A percentile compares a stretch with the other conserved stretches of the same genome.
phyloP scores from a whole-genome alignment of 164 flowering plant species.

The Warburgia ugandensis region DNA sequence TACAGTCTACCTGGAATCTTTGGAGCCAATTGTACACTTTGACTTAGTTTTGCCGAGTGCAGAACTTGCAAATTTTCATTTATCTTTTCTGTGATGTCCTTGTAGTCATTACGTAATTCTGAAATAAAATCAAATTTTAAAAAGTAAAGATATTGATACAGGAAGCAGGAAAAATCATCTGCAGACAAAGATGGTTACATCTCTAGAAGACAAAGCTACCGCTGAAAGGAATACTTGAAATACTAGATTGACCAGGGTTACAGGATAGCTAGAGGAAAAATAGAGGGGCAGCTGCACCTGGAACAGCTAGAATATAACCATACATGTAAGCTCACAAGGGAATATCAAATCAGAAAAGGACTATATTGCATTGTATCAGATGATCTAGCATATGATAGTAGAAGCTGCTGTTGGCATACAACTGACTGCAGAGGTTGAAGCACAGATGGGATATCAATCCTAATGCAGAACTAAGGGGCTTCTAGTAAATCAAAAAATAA shows the following conservation, averaged over 20 bases:
- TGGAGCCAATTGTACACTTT: constrained; percentile 20
- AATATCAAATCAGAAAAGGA: background rate
- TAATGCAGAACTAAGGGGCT: too few relatives aligned
- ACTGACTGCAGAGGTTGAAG: too few relatives aligned
- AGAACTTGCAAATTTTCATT: constrained; percentile 49
- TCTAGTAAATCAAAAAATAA: too few relatives aligned
- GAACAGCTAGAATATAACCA: background rate
- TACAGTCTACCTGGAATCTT: constrained; percentile 38
- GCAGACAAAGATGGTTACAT: background rate
- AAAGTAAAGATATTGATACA: background rate
- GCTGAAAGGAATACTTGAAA: background rate
- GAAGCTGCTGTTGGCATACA: too few relatives aligned
- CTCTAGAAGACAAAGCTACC: background rate
- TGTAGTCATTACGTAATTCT: constrained; percentile 74
- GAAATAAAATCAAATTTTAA: constrained; percentile 17
- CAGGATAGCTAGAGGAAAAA: background rate
- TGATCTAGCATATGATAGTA: too few relatives aligned
- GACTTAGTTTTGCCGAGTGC: constrained; percentile 59
- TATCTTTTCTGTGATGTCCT: constrained; percentile 58
- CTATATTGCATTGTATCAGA: too few relatives aligned
- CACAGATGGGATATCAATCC: too few relatives aligned
- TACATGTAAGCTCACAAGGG: background rate
- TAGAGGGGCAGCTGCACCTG: too few relatives aligned
- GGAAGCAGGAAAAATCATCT: background rate
- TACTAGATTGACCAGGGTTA: background rate